Evolutionary conservation across 371 early-diverging fungal genomes (phyloP), one percentile per base, ranked within the genome.

Genomic region (Mortierella sp.): DNA sequence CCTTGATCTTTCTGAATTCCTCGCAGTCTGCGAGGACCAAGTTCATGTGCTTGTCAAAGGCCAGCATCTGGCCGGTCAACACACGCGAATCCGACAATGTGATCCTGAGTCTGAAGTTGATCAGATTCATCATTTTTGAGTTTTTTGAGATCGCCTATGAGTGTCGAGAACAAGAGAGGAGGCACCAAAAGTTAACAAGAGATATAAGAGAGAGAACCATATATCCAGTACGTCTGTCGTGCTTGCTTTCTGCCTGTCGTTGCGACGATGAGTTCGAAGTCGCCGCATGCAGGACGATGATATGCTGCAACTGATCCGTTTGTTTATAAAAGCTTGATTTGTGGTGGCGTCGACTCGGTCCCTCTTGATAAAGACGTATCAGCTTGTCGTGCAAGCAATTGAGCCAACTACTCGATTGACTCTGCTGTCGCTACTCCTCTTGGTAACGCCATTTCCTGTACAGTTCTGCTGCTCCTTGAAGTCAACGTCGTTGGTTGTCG

Each of bases 1-100:
- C 88, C 82, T 96, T 97, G 80, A 97, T 90, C 83, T 93, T 96
- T 72, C 99, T 95, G 87, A 97, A 97, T 90, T 99, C 99, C 85
- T 99, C 97, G 91, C 98, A 97, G 88, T 99, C 99, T 27, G 97
- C 93, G 41, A 99, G 92, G 24, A 99, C 99, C 78, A 99, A 91
- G 87, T 99, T 99, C 99, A 99, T 98, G 90, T 98, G 97, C 87
- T 97, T 97, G 89, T 99, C 99, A 83, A 98, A 99, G 32, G 99
- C 99, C 68, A 99, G 92, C 98, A 99, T 97, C 82, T 98, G 97
- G 48, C 99, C 99, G 11, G 98, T 94, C 83, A 99, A 88, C 10
- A 94, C 93, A 80, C 99, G 95, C 74, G 97, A 95, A 89, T 99
- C 99, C 56, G 93, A 91, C 80, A 98, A 88, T 60, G 97, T 98